Evolutionary conservation across 1,284 basidiomycete genomes (phyloP).

Genomic region (Cryptococcus sp.): DNA sequence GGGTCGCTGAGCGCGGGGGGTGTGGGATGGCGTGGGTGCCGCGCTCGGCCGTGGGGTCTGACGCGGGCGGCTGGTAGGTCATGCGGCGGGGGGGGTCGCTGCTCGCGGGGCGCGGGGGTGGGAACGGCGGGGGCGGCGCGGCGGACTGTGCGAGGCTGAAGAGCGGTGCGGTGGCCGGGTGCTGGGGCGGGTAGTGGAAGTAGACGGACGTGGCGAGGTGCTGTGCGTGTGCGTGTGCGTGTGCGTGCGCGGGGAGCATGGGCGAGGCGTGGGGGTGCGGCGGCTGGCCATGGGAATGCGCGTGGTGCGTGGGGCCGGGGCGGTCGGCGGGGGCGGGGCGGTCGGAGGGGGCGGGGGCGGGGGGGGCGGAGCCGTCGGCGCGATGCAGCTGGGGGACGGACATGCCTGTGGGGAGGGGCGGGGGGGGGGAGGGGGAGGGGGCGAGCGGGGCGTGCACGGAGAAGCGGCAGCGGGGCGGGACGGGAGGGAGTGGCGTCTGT

Average conservation of each 20-base stretch:
- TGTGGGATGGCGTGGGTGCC: too few species aligned
- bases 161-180: neutral
- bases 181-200: neutral
- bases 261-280: neutral
- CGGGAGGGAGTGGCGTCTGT: neutral
- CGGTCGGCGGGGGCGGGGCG: too few species aligned
- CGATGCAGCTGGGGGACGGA: too few species aligned
- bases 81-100: neutral
- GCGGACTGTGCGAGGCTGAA: neutral
- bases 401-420: neutral
- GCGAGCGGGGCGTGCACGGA: neutral
- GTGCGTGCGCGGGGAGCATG: neutral
- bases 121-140: too few species aligned
- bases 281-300: neutral
- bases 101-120: too few species aligned
- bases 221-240: too few species aligned
- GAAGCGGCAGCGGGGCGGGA: too few species aligned
- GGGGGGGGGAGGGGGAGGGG: neutral
- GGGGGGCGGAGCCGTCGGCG: too few species aligned
- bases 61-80: slow-evolving; percentile 1
- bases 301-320: too few species aligned
- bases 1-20: neutral
- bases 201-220: too few species aligned
- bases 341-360: too few species aligned
- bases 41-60: neutral